Percentiles rank a stretch among this genome's conserved stretches.
Evolutionary conservation across 371 early-diverging fungal genomes (phyloP).

Genomic region (Circinella umbellata): DNA sequence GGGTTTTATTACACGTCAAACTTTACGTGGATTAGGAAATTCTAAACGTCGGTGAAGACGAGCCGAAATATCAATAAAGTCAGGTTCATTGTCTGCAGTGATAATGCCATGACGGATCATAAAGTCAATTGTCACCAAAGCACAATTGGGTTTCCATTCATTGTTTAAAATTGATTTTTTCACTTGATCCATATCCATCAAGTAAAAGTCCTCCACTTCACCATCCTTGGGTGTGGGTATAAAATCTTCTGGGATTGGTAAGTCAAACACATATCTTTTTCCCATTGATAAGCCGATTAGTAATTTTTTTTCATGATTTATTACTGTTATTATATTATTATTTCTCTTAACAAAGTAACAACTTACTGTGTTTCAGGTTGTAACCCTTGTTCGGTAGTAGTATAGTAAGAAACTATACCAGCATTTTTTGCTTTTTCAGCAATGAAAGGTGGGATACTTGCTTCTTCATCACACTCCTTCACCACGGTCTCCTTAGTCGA

Average conservation of each 20-base stretch:
- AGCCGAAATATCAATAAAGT: slow-evolving; percentile 73
- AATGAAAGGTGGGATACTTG: slow-evolving; percentile 65
- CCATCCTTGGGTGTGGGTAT: slow-evolving; percentile 83
- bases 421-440: slow-evolving; percentile 60
- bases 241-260: slow-evolving; percentile 70
- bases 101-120: slow-evolving; percentile 79
- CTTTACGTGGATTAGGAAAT: slow-evolving; percentile 66
- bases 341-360: neutral
- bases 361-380: slow-evolving; percentile 77
- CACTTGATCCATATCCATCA: slow-evolving; percentile 71
- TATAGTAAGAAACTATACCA: slow-evolving; percentile 77
- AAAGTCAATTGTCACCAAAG: slow-evolving; percentile 82
- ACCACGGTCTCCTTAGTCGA: slow-evolving; percentile 70
- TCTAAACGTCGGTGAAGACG: slow-evolving; percentile 70
- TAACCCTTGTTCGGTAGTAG: slow-evolving; percentile 55
- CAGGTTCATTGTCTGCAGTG: slow-evolving; percentile 81
- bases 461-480: slow-evolving; percentile 94
- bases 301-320: neutral
- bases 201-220: slow-evolving; percentile 86
- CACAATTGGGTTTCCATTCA: slow-evolving; percentile 92
- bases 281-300: too few species aligned
- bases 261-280: slow-evolving; percentile 77
- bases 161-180: slow-evolving; percentile 56
- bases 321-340: neutral
- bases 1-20: neutral